Evolutionary conservation across 2,329 filamentous ascomycete species (phyloP).

Genomic region (Hymenoscyphus scutula): DNA sequence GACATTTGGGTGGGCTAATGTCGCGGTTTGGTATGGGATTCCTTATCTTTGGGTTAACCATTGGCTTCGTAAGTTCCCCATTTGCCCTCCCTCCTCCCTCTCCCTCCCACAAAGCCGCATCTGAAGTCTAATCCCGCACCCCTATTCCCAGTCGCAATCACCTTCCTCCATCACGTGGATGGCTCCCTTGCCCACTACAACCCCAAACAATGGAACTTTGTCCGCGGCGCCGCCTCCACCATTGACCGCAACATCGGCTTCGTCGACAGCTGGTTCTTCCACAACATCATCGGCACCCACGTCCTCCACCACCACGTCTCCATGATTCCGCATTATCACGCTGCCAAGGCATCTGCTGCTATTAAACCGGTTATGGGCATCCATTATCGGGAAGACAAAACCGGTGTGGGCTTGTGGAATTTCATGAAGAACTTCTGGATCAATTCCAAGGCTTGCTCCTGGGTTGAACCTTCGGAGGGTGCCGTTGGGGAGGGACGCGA

Average conservation of each 20-base stretch:
- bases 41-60: slow-evolving; percentile 99
- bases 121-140: background rate
- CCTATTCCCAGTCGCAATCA: slow-evolving; percentile 74
- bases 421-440: slow-evolving; percentile 84
- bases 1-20: slow-evolving; percentile 79
- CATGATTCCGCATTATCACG: slow-evolving; percentile 94
- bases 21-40: slow-evolving; percentile 90
- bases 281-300: slow-evolving; percentile 97
- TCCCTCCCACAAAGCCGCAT: too few species aligned
- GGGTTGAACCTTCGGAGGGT: slow-evolving; percentile 88
- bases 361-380: slow-evolving; percentile 93
- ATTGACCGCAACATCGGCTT: slow-evolving; percentile 98
- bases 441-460: slow-evolving; percentile 85
- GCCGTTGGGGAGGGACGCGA: slow-evolving; percentile 78
- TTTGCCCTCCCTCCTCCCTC: background rate
- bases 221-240: slow-evolving; percentile 88
- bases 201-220: slow-evolving; percentile 82
- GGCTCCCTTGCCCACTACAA: slow-evolving; percentile 91
- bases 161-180: slow-evolving; percentile 96
- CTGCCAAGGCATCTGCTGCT: slow-evolving; percentile 89
- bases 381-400: slow-evolving; percentile 84
- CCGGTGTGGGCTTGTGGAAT: slow-evolving; percentile 67
- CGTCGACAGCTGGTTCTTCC: slow-evolving; percentile 83
- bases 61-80: slow-evolving; percentile 80
- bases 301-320: slow-evolving; percentile 97